Percentiles rank a stretch among this genome's conserved stretches.
Evolutionary conservation across 148 eudicot species (phyloP).

Genomic region (Simmondsia chinensis): DNA sequence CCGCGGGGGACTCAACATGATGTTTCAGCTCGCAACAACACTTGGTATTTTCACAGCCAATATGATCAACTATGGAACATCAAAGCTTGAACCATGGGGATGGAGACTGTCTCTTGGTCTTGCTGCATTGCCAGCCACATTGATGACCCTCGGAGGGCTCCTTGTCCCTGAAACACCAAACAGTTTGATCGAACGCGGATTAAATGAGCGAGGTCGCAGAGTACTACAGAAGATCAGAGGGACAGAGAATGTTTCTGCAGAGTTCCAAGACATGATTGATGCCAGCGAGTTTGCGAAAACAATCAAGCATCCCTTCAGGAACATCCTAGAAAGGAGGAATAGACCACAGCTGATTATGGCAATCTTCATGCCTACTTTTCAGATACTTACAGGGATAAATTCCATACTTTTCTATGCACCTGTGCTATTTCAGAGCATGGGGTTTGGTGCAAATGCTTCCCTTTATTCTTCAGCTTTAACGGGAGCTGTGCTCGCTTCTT

Average conservation of each 20-base stretch:
- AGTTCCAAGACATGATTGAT: slow-evolving; percentile 56
- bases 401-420: slow-evolving; percentile 88
- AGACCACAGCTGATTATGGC: slow-evolving; percentile 78
- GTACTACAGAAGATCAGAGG: slow-evolving; percentile 63
- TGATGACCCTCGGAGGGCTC: slow-evolving; percentile 73
- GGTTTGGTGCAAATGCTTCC: slow-evolving; percentile 57
- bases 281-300: slow-evolving; percentile 74
- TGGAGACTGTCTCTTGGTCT: slow-evolving; percentile 89
- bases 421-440: slow-evolving; percentile 76
- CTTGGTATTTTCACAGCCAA: slow-evolving; percentile 86
- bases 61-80: slow-evolving; percentile 78
- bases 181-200: slow-evolving; percentile 68
- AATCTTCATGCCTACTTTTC: slow-evolving; percentile 73
- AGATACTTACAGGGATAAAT: slow-evolving; percentile 81
- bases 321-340: slow-evolving; percentile 59
- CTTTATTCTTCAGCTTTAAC: slow-evolving; percentile 65
- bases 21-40: slow-evolving; percentile 89
- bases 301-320: slow-evolving; percentile 68
- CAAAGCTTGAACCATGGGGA: slow-evolving; percentile 82
- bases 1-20: slow-evolving; percentile 77
- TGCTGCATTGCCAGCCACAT: slow-evolving; percentile 65
- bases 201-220: slow-evolving; percentile 35
- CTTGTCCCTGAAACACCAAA: slow-evolving; percentile 85
- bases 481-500: slow-evolving; percentile 51
- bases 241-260: slow-evolving; percentile 44